Base-by-base conservation (phyloP, 2,329 filamentous ascomycete genomes). In the Sclerotinia subarctica region DNA sequence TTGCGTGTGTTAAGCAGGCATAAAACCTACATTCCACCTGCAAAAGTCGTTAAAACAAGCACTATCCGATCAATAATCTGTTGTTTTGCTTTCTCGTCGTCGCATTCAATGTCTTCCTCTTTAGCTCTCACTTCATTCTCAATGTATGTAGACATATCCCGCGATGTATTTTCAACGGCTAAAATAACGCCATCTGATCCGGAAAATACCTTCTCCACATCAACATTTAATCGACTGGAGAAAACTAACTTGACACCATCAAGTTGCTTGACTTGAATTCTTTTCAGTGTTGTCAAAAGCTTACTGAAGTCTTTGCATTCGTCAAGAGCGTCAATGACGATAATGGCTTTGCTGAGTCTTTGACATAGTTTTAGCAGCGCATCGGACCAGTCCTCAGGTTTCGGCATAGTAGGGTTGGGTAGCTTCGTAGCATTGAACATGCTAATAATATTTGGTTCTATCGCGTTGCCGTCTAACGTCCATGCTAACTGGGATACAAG, bases 401-500 rank as follows among this genome's bases (percentile, higher is more conserved):
- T 60, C 10, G 57, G 42, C 10, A 47, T 10, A n/a, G 57, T 60
- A 35, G 5, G 17, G 42, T 60, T 1, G 1, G 42, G 42, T 60
- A 26, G 42, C 5, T 60, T 32, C 32, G 57, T 26, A 32, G 32
- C 6, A 10, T 47, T 32, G 42, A 60, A 60, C 26, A 60, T 60
- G 2, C 26, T 11, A 47, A 60, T 21, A 11, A 60, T 47, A 2
- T 21, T 60, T 6, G 26, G 5, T 32, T 47, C 57, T 47, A 60
- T 47, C 21, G 42, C 24, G 5, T 60, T 60, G 2, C 42, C 42
- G 26, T 60, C 26, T n/a, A 32, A 24, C 4, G 26, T 60, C 57
- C 57, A 60, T 47, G 57, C 57, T 13, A 60, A 11, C 57, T 60
- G 57, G 42, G 57, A 60, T 8, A 60, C 57, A 21, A 60, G 42